Base-by-base conservation (phyloP, 1,139 yeast species). In the Blastobotrys indianensis region DNA sequence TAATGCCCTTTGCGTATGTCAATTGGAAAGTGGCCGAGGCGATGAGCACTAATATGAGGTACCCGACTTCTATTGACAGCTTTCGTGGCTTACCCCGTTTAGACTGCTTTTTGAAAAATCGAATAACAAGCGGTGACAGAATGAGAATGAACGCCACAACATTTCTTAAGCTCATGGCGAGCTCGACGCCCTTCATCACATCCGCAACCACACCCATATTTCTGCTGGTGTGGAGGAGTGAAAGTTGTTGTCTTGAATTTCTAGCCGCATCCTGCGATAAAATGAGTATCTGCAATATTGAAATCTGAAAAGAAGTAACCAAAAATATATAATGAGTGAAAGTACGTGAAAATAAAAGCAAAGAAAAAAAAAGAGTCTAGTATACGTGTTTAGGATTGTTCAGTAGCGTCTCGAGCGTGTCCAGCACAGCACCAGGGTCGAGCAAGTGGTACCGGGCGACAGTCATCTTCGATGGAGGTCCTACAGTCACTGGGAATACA, bases 401-500 rank as follows among this genome's bases (percentile, higher is more conserved):
- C 10, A 86, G 77, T 47, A 88, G 69, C 46, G 84, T 70, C 1
- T 94, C 95, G 54, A 92, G 69, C 1, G 95, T 85, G 50, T 87
- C 95, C 51, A 90, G 67, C 1, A 90, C 97, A 56, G 85, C 88
- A 23, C 76, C 70, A 2, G 97, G 97, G 61, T 87, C 95, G 44
- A 83, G 76, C 59, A 92, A 72, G 64, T 92, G 97, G 43, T 95
- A 80, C 36, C 85, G 82, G 0, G 98, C 98, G 30, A 82, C 76
- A 0, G 98, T 92, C 56, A 79, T 75, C 63, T 90, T 90, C 16
- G 88, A 81, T 1, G 97, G 94, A 2, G 97, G 95, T 0, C 98
- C 99, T 39, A 92, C 95, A 15, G 95, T 86, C 31, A 87, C 92
- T 0, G 97, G 90, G 62, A 82, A 90, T 17, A 85, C 72, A 10